Evolutionary conservation across 305 asterid genomes (phyloP).

Genomic region (Coffea humblotiana): DNA sequence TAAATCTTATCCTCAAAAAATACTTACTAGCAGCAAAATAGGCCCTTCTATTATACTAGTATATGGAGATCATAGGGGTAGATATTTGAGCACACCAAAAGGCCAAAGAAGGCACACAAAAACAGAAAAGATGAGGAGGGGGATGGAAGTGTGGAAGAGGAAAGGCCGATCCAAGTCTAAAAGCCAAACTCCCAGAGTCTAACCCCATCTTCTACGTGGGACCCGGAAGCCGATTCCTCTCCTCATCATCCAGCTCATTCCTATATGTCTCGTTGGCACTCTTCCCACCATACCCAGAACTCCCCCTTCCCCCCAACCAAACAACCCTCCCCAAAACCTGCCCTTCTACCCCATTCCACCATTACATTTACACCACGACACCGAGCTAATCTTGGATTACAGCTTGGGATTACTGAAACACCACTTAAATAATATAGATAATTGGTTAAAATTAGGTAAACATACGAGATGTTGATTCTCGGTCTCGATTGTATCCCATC

Average conservation of each 20-base stretch:
- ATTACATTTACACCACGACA: neutral
- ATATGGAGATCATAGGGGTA: neutral
- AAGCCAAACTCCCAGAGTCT: neutral
- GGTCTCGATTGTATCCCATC: too few species aligned
- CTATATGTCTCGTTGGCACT: constrained; percentile 21
- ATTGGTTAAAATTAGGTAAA: too few species aligned
- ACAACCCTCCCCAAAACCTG: neutral
- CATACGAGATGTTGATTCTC: too few species aligned
- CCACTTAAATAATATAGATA: too few species aligned
- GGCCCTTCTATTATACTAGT: neutral
- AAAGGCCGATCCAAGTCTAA: neutral
- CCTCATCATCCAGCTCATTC: constrained; percentile 30
- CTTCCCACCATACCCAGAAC: constrained; percentile 9
- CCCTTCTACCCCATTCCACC: neutral
- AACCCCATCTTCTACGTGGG: constrained; percentile 20
- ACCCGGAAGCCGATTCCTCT: constrained; percentile 21
- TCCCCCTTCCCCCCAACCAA: neutral
- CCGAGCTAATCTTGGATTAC: neutral
- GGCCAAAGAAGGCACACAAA: constrained; percentile 18
- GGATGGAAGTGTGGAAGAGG: constrained; percentile 5
- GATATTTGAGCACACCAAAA: neutral
- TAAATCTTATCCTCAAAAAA: neutral
- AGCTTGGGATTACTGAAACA: too few species aligned
- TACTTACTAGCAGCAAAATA: neutral
- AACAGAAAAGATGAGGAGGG: constrained; percentile 25